Evolutionary conservation across 2,329 filamentous ascomycete genomes (phyloP).

Genomic region (Colletotrichum endophyticum): DNA sequence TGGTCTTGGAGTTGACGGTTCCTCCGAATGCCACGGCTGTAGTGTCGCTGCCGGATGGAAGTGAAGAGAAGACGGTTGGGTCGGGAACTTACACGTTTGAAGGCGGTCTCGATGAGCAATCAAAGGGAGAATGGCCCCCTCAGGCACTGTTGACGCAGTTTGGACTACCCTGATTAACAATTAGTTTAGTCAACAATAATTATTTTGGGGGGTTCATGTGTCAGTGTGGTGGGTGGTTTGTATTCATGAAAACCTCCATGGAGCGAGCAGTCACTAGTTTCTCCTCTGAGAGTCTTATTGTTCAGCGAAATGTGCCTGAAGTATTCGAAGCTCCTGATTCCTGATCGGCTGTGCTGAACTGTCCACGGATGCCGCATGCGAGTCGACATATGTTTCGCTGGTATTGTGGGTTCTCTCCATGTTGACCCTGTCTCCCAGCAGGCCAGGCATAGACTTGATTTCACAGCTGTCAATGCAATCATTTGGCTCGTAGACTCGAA

Average conservation of each 20-base stretch:
- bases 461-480: not conserved
- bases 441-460: not conserved
- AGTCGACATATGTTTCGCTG: no score
- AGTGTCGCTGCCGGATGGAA: not conserved
- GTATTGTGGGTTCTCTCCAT: no score
- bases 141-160: conserved; percentile 3
- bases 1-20: not conserved
- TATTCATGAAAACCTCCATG: not conserved
- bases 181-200: no score
- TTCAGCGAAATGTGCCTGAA: not conserved
- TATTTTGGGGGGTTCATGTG: no score
- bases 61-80: not conserved
- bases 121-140: not conserved
- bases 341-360: not conserved
- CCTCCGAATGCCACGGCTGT: not conserved
- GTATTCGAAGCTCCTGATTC: not conserved
- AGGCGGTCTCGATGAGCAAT: not conserved
- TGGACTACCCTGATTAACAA: not conserved
- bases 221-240: not conserved
- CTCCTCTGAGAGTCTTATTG: not conserved
- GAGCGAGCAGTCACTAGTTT: no score
- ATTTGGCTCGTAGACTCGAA: not conserved
- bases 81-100: not conserved
- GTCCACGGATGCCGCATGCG: no score
- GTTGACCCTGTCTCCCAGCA: not conserved